Percentiles rank a stretch among this genome's conserved stretches.
Conservation (phyloP, 2,329 filamentous ascomycete species). For the Colletotrichum endophyticum region DNA sequence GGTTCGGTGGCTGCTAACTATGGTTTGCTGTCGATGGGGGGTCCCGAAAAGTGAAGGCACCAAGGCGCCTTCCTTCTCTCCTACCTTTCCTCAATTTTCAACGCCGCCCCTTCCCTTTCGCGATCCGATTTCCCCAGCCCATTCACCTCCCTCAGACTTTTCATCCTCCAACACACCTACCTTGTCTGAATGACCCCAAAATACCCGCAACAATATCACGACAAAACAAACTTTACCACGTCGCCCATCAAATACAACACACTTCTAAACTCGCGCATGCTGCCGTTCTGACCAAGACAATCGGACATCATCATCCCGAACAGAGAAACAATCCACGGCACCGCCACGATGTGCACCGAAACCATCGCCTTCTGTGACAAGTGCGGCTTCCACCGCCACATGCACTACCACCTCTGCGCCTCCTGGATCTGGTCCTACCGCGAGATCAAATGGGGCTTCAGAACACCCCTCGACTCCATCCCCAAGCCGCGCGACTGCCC, state of each 20-base stretch:
- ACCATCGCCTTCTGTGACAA: conserved; percentile 15
- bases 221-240: background rate
- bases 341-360: conserved; percentile 20
- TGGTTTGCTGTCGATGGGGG: background rate
- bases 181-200: background rate
- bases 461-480: background rate
- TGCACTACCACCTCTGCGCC: conserved; percentile 18
- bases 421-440: conserved; percentile 3
- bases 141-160: background rate
- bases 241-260: background rate
- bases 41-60: background rate
- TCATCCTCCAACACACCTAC: background rate
- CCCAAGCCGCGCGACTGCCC: conserved; percentile 13
- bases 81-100: background rate
- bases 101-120: background rate
- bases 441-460: conserved; percentile 7
- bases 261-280: background rate
- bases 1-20: background rate
- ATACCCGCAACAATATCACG: background rate
- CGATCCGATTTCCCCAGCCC: background rate
- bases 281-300: background rate
- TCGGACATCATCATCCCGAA: background rate
- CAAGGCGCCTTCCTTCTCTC: background rate
- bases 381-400: conserved; percentile 21
- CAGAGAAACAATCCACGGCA: background rate